Evolutionary conservation across 495 filamentous ascomycete genomes (phyloP).

Genomic region (Neurospora sp.): DNA sequence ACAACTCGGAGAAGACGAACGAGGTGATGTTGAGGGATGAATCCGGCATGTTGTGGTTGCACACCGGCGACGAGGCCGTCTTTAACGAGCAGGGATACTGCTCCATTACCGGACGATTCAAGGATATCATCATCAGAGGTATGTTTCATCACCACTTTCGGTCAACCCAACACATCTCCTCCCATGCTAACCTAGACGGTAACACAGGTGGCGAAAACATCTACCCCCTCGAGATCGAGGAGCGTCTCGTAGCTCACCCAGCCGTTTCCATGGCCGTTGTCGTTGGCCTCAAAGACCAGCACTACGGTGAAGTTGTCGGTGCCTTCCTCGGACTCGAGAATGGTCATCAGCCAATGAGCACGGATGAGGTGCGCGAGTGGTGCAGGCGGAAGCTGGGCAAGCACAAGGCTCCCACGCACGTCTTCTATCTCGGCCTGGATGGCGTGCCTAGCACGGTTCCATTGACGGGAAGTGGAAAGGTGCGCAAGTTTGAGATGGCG

Average conservation of each 20-base stretch:
- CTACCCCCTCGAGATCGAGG: slow-evolving; percentile 63
- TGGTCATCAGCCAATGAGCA: slow-evolving; percentile 23
- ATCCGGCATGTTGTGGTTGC: slow-evolving; percentile 51
- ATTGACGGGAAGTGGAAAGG: slow-evolving; percentile 61
- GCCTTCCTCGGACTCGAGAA: slow-evolving; percentile 43
- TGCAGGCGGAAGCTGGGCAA: slow-evolving; percentile 49
- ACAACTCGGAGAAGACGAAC: slow-evolving; percentile 56
- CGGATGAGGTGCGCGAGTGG: slow-evolving; percentile 48
- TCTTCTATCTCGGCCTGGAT: slow-evolving; percentile 56
- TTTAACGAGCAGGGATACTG: slow-evolving; percentile 56
- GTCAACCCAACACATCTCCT: not conserved
- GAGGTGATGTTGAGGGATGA: slow-evolving; percentile 51
- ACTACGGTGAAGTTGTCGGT: slow-evolving; percentile 58
- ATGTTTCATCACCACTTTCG: not conserved
- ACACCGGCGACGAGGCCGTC: slow-evolving; percentile 59
- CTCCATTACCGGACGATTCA: slow-evolving; percentile 52
- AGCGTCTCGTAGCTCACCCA: slow-evolving; percentile 49
- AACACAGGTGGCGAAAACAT: slow-evolving; percentile 46
- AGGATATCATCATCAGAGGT: slow-evolving; percentile 56
- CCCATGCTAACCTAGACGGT: not conserved
- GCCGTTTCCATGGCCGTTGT: slow-evolving; percentile 47
- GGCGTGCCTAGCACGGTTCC: slow-evolving; percentile 47
- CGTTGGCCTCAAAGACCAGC: slow-evolving; percentile 49
- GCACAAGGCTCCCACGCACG: slow-evolving; percentile 55
- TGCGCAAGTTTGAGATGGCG: slow-evolving; percentile 57